Base-by-base conservation (phyloP, 148 eudicot genomes). In the Chenopodium berlandieri region DNA sequence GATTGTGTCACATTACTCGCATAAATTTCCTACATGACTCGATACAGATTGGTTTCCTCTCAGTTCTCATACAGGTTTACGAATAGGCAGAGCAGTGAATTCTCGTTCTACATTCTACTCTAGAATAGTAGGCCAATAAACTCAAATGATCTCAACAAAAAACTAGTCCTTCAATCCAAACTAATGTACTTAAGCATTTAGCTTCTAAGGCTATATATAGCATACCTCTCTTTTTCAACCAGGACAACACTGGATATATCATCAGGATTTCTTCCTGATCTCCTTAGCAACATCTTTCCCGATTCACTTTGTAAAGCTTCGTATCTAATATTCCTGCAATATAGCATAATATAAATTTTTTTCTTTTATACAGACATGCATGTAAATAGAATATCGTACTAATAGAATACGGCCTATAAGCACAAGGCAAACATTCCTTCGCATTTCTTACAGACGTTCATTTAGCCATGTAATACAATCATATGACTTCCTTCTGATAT, bases 181-280 rank as follows among this genome's bases (percentile, higher is more conserved):
- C 50, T 5, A 37, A 25, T 71, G 20, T 20, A 12, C 16, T 7
- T 10, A 37, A 3, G n/a, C 40, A 79, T 32, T 40, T 68, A 25
- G 19, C 37, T 31, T 47, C 7, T 47, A 48, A 68, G 67, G 27
- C 6, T 12, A 62, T 46, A 69, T 17, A 66, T 23, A 4, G 19
- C 60, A 50, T 85, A 94, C 99, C 94, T 86, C 54, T 97, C 91
- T 81, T 90, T 89, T 75, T 97, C 99, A 73, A 97, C 97, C 44
- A 97, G 93, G 22, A 97, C 99, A 56, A 97, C 99, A 86, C 99
- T 97, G 37, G 99, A 97, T 86, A 97, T 94, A 75, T 97, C 99
- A 86, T 97, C 97, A 82, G 99, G 97, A 80, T 93, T 93, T 85
- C 99, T 92, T 80, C 97, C 96, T n/a, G 94, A 91, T 84, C 98